Percentiles rank a stretch among this genome's conserved stretches.
Conservation (phyloP, 164 flowering plant species). For the Nelumbo lutea region DNA sequence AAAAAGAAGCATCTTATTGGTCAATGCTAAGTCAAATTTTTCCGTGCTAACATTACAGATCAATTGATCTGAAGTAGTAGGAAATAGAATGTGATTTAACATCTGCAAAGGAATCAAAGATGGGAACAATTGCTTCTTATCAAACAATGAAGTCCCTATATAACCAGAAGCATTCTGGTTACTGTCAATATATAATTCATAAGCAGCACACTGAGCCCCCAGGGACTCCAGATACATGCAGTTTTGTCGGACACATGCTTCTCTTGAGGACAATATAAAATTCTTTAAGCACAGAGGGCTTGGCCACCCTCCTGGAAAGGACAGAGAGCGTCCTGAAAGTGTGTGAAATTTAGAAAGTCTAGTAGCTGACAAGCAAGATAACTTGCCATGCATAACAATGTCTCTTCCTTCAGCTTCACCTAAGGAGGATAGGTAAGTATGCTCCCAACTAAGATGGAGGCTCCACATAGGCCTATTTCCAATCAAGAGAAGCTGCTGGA, state of each 20-base stretch:
- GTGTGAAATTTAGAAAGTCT: conserved; percentile 18
- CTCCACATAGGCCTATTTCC: conserved; percentile 74
- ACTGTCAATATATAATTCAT: conserved; percentile 14
- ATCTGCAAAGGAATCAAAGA: conserved; percentile 16
- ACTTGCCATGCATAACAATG: conserved; percentile 39
- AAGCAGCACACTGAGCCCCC: conserved; percentile 53
- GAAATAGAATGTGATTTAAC: conserved; percentile 38
- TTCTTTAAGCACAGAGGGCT: conserved; percentile 46
- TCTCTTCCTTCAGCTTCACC: conserved; percentile 61
- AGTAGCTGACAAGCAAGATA: conserved; percentile 29
- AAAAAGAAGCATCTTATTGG: conserved; percentile 50
- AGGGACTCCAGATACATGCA: conserved; percentile 71
- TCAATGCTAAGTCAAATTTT: conserved; percentile 24
- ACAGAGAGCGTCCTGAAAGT: conserved; percentile 28
- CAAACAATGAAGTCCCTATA: conserved; percentile 15
- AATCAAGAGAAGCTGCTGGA: conserved; percentile 61
- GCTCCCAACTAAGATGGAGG: conserved; percentile 81
- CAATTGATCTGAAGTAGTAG: conserved; percentile 18
- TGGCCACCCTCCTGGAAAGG: conserved; percentile 94
- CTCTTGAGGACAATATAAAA: conserved; percentile 47
- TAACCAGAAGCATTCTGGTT: conserved; percentile 2
- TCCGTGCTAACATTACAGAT: not conserved
- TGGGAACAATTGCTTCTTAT: conserved; percentile 14
- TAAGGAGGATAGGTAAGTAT: conserved; percentile 72
- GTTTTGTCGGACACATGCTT: conserved; percentile 57